These are phyloP conservation scores for Senecio squalidus DNA, from an alignment of 140 eudicot genomes.

Conservation along the genomic window DNA sequence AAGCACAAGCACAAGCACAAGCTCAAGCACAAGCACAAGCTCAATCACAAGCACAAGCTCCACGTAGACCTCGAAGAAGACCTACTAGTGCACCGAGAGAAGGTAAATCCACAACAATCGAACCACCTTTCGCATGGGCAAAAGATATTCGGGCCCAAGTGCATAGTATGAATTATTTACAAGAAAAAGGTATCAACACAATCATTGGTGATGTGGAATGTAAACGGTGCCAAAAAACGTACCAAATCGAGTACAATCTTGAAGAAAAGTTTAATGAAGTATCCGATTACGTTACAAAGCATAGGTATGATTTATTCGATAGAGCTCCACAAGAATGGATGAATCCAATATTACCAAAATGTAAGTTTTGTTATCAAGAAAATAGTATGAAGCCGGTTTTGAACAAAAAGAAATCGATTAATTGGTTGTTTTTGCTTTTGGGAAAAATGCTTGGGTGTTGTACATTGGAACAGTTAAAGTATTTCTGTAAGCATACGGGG, in stretches of 20 bases:
- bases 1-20: not conserved
- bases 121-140: constrained; percentile 49
- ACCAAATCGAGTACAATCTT: constrained; percentile 30
- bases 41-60: not conserved
- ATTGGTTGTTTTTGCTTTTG: constrained; percentile 68
- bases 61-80: constrained; percentile 11
- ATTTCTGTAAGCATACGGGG: constrained; percentile 64
- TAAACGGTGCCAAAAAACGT: constrained; percentile 31
- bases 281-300: not conserved
- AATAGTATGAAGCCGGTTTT: constrained; percentile 38
- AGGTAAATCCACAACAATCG: constrained; percentile 17
- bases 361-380: constrained; percentile 34
- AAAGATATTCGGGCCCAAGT: constrained; percentile 36
- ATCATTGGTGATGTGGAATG: constrained; percentile 42
- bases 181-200: constrained; percentile 9
- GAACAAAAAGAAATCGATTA: constrained; percentile 36
- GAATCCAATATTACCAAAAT: constrained; percentile 29
- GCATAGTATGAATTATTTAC: constrained; percentile 14
- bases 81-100: constrained; percentile 20
- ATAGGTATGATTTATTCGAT: constrained; percentile 17
- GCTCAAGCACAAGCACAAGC: not conserved
- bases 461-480: constrained; percentile 57
- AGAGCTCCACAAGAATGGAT: constrained; percentile 39
- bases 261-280: constrained; percentile 30
- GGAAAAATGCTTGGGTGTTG: constrained; percentile 68